A percentile compares a stretch with the other conserved stretches of the same genome.
Conservation (phyloP, 257 asterid genomes). For the Nicotiana benthamiana region DNA sequence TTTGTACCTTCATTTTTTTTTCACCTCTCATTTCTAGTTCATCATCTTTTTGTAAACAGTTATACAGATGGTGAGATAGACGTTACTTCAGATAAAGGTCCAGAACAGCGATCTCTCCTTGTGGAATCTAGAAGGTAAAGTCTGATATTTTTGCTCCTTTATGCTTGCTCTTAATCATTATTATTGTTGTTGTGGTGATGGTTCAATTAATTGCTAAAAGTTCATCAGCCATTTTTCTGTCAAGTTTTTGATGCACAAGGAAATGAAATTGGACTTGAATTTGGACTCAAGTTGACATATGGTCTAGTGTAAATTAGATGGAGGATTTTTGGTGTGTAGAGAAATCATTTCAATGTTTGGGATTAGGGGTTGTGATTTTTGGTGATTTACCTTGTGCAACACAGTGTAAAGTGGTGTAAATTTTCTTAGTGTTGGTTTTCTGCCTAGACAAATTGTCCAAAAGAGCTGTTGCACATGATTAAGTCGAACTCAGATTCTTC, state of each 20-base stretch:
- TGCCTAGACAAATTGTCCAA: neutral
- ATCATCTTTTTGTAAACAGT: slow-evolving; percentile 30
- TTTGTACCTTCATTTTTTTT: slow-evolving; percentile 3
- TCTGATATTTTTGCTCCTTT: neutral
- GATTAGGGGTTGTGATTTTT: neutral
- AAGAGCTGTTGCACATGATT: neutral
- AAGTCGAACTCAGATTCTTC: neutral
- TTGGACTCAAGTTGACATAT: neutral
- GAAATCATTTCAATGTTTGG: neutral
- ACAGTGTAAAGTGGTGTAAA: neutral
- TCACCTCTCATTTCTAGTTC: neutral
- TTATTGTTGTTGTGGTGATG: neutral
- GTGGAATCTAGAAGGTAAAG: slow-evolving; percentile 69
- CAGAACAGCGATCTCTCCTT: slow-evolving; percentile 61
- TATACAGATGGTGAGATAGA: slow-evolving; percentile 49
- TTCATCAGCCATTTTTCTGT: neutral
- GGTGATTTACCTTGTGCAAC: neutral
- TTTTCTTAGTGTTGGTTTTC: neutral
- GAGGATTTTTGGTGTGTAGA: neutral
- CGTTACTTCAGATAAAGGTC: slow-evolving; percentile 33
- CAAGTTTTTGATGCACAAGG: slow-evolving; percentile 1
- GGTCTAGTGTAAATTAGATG: neutral
- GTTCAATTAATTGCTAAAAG: neutral
- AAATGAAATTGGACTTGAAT: neutral
- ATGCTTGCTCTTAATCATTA: neutral